Evolutionary conservation across 1,284 basidiomycete genomes (phyloP).

Genomic region (Pyrrhoderma lamaoense): DNA sequence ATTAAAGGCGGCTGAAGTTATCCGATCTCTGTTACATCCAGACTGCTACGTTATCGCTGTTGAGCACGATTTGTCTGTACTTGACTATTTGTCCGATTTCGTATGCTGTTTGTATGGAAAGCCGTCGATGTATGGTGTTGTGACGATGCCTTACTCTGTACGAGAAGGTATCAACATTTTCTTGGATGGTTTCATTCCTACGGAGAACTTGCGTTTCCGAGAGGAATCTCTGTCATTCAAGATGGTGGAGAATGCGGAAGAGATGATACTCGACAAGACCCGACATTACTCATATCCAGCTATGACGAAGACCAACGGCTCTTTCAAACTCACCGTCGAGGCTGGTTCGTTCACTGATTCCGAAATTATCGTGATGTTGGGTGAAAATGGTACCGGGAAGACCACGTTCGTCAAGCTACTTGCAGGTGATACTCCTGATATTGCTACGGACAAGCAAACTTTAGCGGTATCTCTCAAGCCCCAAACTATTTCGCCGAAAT

Average conservation of each 20-base stretch:
- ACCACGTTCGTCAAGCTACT: conserved; percentile 93
- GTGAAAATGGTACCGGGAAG: conserved; percentile 97
- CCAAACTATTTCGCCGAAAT: conserved; percentile 93
- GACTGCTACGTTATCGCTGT: conserved; percentile 91
- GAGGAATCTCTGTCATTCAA: conserved; percentile 93
- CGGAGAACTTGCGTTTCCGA: conserved; percentile 96
- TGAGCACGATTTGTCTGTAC: conserved; percentile 94
- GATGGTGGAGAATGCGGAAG: conserved; percentile 92
- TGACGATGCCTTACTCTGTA: conserved; percentile 95
- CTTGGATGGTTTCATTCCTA: conserved; percentile 94
- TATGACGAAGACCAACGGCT: conserved; percentile 93
- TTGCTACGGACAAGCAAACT: conserved; percentile 71
- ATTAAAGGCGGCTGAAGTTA: conserved; percentile 91
- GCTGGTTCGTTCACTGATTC: conserved; percentile 88
- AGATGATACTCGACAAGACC: conserved; percentile 76
- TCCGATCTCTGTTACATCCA: conserved; percentile 75
- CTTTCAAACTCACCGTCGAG: conserved; percentile 89
- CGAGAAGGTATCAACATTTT: conserved; percentile 99
- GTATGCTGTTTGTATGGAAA: conserved; percentile 96
- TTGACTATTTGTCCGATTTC: conserved; percentile 96
- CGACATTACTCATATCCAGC: conserved; percentile 83
- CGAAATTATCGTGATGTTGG: conserved; percentile 95
- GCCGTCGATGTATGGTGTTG: conserved; percentile 94
- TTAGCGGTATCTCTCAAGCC: conserved; percentile 89
- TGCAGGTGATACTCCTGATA: conserved; percentile 84